Percentiles rank a stretch among this genome's conserved stretches.
Evolutionary conservation across 192 early-diverging fungal genomes (phyloP).

Genomic region (Entomortierella lignicola): DNA sequence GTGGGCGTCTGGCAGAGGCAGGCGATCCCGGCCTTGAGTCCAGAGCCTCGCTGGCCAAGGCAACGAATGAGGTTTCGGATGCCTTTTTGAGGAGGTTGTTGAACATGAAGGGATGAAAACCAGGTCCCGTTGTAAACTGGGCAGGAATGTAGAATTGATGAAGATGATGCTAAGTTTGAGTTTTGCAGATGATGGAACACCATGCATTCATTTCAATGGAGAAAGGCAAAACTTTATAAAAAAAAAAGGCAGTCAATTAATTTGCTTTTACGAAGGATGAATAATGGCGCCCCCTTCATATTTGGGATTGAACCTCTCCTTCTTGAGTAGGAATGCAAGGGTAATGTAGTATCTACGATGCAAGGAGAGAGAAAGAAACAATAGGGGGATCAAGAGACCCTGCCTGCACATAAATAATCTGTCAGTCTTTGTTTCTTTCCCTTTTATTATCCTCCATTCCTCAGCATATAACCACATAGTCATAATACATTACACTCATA

Average conservation of each 20-base stretch:
- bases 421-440: too few species aligned
- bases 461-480: too few species aligned
- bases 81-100: conserved; percentile 56
- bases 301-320: neutral
- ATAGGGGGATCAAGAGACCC: neutral
- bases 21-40: conserved; percentile 51
- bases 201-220: conserved; percentile 1
- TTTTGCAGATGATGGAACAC: neutral
- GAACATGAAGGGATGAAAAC: conserved; percentile 26
- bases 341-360: too few species aligned
- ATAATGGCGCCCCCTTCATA: too few species aligned
- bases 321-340: too few species aligned
- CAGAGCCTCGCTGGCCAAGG: conserved; percentile 52
- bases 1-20: conserved; percentile 19
- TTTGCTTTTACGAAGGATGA: neutral
- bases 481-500: neutral
- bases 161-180: conserved; percentile 2
- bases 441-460: too few species aligned
- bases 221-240: too few species aligned
- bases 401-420: too few species aligned
- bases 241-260: neutral
- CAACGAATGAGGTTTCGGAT: conserved; percentile 47
- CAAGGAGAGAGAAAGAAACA: neutral
- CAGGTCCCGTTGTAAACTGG: neutral
- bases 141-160: neutral